A percentile compares a stretch with the other conserved stretches of the same genome.
These are phyloP conservation scores for Phialophora macrospora DNA, from an alignment of 2,329 filamentous ascomycete genomes.

Conservation along the genomic window DNA sequence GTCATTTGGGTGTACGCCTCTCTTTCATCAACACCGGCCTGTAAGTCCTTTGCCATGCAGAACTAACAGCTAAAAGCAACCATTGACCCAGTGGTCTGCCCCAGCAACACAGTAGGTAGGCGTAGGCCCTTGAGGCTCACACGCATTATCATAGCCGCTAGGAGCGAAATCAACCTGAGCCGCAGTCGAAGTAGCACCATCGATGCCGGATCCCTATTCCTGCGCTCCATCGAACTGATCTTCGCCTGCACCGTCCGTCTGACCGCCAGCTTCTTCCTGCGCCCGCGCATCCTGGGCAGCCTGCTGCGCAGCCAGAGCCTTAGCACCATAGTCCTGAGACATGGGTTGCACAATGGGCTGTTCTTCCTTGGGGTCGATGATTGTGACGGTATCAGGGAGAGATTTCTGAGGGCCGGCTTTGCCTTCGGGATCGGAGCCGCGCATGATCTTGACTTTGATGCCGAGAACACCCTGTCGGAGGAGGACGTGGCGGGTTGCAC, in stretches of 20 bases:
- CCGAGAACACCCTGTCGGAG: conserved; percentile 99
- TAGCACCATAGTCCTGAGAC: conserved; percentile 98
- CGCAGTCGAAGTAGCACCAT: conserved; percentile 16
- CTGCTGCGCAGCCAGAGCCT: conserved; percentile 71
- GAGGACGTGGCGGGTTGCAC: conserved; percentile 97
- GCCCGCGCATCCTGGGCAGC: conserved; percentile 61
- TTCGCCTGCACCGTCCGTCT: conserved; percentile 42
- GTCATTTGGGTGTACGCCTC: not conserved
- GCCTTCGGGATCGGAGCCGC: conserved; percentile 98
- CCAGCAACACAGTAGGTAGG: conserved; percentile 6
- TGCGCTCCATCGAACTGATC: conserved; percentile 51
- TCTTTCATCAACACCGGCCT: not conserved
- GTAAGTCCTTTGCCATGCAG: not conserved
- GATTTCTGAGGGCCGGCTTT: conserved; percentile 97
- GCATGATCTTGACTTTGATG: conserved; percentile 99
- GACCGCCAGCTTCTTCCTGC: conserved; percentile 54
- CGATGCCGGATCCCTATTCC: conserved; percentile 47
- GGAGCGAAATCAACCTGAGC: conserved; percentile 4
- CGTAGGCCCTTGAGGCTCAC: conserved; percentile 2
- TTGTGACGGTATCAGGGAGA: conserved; percentile 96
- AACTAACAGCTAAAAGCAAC: not conserved
- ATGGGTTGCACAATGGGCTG: conserved; percentile 90
- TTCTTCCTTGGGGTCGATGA: conserved; percentile 99
- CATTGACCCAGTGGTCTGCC: not conserved
- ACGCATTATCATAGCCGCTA: conserved; percentile 14